A percentile compares a stretch with the other conserved stretches of the same genome.
These are phyloP conservation scores for Verticillium tricorpus DNA, from an alignment of 2,329 filamentous ascomycete genomes.

Conservation along the genomic window DNA sequence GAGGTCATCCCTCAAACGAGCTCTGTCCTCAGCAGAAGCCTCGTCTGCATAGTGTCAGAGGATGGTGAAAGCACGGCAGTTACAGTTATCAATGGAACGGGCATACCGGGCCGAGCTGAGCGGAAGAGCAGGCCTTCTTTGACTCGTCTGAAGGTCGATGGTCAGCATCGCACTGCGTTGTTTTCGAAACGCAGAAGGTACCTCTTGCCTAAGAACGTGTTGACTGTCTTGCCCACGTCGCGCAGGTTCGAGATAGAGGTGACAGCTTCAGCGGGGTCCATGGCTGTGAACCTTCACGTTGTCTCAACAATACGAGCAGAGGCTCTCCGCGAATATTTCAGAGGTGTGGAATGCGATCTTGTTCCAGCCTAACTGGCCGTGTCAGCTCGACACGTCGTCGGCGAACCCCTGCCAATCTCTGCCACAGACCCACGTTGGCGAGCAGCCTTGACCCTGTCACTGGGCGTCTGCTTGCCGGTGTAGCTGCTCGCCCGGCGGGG, in stretches of 20 bases:
- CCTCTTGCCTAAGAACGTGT: slow-evolving; percentile 52
- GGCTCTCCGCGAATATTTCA: not conserved
- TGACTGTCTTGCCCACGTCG: slow-evolving; percentile 67
- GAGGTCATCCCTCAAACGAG: slow-evolving; percentile 52
- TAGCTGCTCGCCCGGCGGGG: not conserved
- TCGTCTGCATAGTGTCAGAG: slow-evolving; percentile 47
- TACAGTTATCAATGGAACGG: not conserved
- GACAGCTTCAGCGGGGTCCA: slow-evolving; percentile 3
- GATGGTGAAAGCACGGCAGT: not conserved
- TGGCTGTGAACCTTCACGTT: not conserved
- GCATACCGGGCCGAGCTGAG: slow-evolving; percentile 57
- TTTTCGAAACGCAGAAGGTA: not conserved
- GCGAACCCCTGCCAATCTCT: not conserved
- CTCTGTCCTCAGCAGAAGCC: slow-evolving; percentile 61
- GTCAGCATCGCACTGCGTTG: not conserved
- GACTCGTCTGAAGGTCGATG: slow-evolving; percentile 32
- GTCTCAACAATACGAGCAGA: not conserved
- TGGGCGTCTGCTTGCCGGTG: not conserved
- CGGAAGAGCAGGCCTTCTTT: slow-evolving; percentile 63
- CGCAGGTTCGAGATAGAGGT: slow-evolving; percentile 64
- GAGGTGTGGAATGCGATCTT: not conserved
- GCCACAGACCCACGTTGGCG: not conserved
- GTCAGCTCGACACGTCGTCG: not conserved
- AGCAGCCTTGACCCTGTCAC: not conserved
- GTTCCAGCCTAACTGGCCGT: not conserved